Base-by-base conservation (phyloP, 305 asterid genomes). In the Striga hermonthica region DNA sequence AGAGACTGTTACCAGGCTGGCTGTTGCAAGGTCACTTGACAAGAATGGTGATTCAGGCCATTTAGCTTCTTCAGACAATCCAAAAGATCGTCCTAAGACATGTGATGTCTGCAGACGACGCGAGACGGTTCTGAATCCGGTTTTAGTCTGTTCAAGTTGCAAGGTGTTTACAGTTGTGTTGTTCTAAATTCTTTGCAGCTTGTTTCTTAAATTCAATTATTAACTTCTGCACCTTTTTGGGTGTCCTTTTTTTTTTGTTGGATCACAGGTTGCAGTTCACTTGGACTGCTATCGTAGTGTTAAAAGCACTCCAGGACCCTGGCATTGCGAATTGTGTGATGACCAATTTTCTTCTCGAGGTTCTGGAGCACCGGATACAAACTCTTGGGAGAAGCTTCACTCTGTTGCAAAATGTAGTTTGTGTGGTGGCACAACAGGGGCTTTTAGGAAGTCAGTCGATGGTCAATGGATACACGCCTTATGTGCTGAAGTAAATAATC, bases 401-500 rank as follows among this genome's bases (percentile, higher is more conserved):
- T 84, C 79, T 78, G 83, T 83, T 66, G 91, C 93, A 37, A 96
- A 90, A 83, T 94, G 99, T 80, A 86, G 83, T 73, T 77, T 94
- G 72, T 94, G 99, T 76, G 96, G 99, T 75, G 96, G 97, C 56
- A 86, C 96, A 57, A 84, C 95, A 11, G 97, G 96, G 74, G 98
- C 99, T 79, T 90, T 91, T 77, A 88, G 99, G 79, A 94, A 86
- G 82, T 80, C 98, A 62, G 71, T 64, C 56, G 95, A 89, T 74
- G 91, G 95, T 68, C 95, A 84, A 75, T 94, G 99, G 99, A 81
- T 91, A 58, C 99, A 94, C 69, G 98, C 99, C 70, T 83, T 94
- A 9, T 94, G 99, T 80, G 99, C 98, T 70, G 99, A 94, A 86
- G 99, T 94, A 94, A 88, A 67, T 61, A 37, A 43, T 64, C 14